phyloP scores from a whole-genome alignment of 2,329 filamentous ascomycete genomes.

The Xylaria multiplex region DNA sequence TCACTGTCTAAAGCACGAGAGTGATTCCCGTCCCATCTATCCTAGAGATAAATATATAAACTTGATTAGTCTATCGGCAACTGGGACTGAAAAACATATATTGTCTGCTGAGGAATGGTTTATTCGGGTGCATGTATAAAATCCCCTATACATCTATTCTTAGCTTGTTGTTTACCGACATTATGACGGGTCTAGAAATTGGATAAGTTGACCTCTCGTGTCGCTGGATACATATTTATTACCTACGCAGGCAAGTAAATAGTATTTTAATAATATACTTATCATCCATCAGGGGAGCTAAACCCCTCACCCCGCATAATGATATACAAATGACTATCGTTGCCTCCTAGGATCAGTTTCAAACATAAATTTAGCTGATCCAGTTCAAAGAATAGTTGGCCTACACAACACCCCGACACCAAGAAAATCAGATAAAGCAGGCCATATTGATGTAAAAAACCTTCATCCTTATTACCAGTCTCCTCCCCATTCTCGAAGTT shows the following conservation, averaged over 20 bases:
- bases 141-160: too few species aligned
- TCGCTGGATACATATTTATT: background rate
- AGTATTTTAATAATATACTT: background rate
- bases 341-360: slow-evolving; percentile 18
- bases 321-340: slow-evolving; percentile 7
- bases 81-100: too few species aligned
- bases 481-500: slow-evolving; percentile 22
- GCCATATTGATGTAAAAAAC: slow-evolving; percentile 1
- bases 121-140: too few species aligned
- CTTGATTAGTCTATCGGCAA: too few species aligned
- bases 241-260: background rate
- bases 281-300: background rate
- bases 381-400: slow-evolving; percentile 15
- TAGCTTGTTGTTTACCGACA: background rate
- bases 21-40: too few species aligned
- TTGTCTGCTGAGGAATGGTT: too few species aligned
- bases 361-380: slow-evolving; percentile 20
- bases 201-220: background rate
- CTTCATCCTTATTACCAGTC: background rate
- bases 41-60: too few species aligned
- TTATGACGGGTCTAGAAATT: background rate
- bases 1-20: background rate
- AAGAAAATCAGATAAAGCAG: background rate
- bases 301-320: background rate
- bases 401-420: slow-evolving; percentile 29